Base-by-base conservation (phyloP, 768 basidiomycete species). In the Sutorius australiensis region DNA sequence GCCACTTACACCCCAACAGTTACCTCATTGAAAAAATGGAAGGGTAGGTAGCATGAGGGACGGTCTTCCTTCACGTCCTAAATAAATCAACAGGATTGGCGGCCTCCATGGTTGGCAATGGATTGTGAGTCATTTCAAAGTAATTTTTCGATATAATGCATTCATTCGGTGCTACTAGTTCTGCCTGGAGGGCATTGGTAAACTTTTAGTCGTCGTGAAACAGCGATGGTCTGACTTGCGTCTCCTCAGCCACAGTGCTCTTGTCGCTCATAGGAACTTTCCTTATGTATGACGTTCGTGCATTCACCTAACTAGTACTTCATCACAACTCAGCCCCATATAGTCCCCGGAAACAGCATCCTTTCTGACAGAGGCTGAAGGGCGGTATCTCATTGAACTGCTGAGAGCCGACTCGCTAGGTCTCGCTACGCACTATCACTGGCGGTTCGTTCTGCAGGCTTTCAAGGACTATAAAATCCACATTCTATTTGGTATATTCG, bases 251-350 rank as follows among this genome's bases (percentile, higher is more conserved):
- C 14, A 59, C 58, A 3, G 49, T 59, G 49, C 19, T 59, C 33
- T 5, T 33, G 19, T 59, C 67, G 13, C 44, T 61, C 7, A 11
- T 21, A 8, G 50, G 59, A 5, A 78, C 70, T 63, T 82, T 78
- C 66, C 72, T 73, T 58, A 75, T 84, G 63, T 65, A 78, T 47
- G 80, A 84, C 61, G 79, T 79, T 53, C 50, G 76, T 59, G 12
- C 21, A 36, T 47, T 12, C 21, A 33, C 46, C 38, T 30, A 19
- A 21, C 12, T 21, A 10, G 28, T 42, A 28, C 17, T 44, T 8
- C 32, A 33, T 41, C 21, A 32, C 11, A 31, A 7, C 54, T 59
- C n/a, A 59, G 21, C 14, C 17, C 19, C n/a, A 24, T 48, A 28
- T 37, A 59, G 58, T 27, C 12, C 32, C 49, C 46, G n/a, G 54